Percentiles rank a stretch among this genome's conserved stretches.
Conservation (phyloP, 164 flowering plant genomes). For the Warburgia ugandensis region DNA sequence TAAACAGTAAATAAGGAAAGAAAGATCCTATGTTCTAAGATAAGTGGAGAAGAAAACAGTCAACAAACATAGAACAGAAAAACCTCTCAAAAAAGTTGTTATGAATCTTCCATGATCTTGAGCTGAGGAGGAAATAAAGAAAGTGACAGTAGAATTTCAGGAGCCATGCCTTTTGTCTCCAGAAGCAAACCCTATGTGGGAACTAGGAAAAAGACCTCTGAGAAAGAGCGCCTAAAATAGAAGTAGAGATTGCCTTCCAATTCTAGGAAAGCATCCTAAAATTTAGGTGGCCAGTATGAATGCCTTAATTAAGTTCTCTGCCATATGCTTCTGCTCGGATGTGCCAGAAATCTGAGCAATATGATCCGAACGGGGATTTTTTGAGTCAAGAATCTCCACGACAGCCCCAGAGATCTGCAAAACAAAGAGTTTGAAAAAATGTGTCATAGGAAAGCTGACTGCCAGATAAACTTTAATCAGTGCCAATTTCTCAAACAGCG, state of each 20-base stretch:
- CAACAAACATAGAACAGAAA: no score
- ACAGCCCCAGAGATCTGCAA: slow-evolving; percentile 85
- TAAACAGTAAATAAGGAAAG: no score
- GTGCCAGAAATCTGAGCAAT: slow-evolving; percentile 84
- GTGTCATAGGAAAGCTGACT: not conserved
- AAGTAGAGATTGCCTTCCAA: slow-evolving; percentile 23
- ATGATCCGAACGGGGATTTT: slow-evolving; percentile 72
- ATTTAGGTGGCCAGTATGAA: slow-evolving; percentile 74
- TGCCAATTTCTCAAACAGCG: no score
- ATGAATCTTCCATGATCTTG: slow-evolving; percentile 11
- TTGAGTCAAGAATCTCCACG: slow-evolving; percentile 75
- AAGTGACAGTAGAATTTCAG: slow-evolving; percentile 20
- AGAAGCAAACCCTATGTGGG: slow-evolving; percentile 25
- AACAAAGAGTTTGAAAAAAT: not conserved
- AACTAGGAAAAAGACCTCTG: slow-evolving; percentile 18
- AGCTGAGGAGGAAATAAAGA: slow-evolving; percentile 13
- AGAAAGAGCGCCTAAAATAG: slow-evolving; percentile 12
- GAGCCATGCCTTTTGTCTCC: slow-evolving; percentile 16
- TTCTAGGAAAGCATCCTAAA: slow-evolving; percentile 3
- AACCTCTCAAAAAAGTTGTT: not conserved
- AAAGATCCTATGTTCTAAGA: no score
- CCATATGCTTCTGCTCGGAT: slow-evolving; percentile 78
- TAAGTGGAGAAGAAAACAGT: no score
- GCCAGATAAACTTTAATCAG: not conserved
- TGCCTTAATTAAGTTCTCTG: slow-evolving; percentile 91